Evolutionary conservation across 2,329 filamentous ascomycete genomes (phyloP), one percentile per base, ranked within the genome.

Genomic region (Cladosporium austrohemisphaericum): DNA sequence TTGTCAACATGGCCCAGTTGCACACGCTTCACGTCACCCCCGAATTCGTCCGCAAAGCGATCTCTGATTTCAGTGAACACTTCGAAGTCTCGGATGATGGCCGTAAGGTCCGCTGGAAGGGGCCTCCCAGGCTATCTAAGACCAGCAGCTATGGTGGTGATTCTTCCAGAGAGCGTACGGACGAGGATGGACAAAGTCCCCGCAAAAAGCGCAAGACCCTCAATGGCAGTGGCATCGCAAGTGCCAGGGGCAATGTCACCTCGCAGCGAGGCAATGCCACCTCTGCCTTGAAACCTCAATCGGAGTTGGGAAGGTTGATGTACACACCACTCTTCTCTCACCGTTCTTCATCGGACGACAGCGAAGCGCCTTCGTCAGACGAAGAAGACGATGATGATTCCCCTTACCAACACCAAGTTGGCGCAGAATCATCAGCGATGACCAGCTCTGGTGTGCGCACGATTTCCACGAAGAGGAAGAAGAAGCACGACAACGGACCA

Each of bases 11-110:
- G 73, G 88, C 89, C 0, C 88, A 94, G 67, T 71, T 94, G 14
- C 88, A 94, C 59, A 92, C 90, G 0, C 77, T 93, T 57, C 91
- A 89, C 51, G 88, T 94, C 1, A 90, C 88, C 0, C 77, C 84
- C 0, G 81, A 85, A 22, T 92, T 92, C 59, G 82, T 93, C 31
- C 83, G 86, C 51, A 79, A 79, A 28, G 86, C 89, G 0, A 75
- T 94, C 1, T 71, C 74, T 0, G 81, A 86, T 41, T 79, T 83
- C 56, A 92, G 87, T 59, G 77, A 78, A 16, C 86, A 85, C 58
- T 83, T 95, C 44, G 86, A 94, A 62, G 65, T 94, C 0, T 92
- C 88, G 0, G 73, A 74, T 0, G 88, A 93, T 58, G 87, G 88
- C 0, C 80, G 83, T 43, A 91, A 89, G 64, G 80, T 94, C 22